These are phyloP conservation scores for Brassica carinata DNA, from an alignment of 345 rosid species.

Conservation along the genomic window DNA sequence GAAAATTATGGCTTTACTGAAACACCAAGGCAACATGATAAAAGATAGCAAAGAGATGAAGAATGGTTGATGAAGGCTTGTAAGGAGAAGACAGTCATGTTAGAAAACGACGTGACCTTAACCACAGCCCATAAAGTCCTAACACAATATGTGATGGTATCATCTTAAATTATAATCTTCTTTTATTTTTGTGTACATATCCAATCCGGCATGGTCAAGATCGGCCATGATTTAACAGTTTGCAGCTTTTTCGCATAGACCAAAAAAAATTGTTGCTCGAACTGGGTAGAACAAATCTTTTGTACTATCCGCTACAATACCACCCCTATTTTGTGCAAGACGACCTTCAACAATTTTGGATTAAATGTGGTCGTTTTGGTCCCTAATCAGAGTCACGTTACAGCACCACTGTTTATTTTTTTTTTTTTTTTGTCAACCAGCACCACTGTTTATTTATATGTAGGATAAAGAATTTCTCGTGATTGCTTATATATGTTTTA, in stretches of 20 bases:
- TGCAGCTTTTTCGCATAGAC: constrained; percentile 44
- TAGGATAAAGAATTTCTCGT: constrained; percentile 15
- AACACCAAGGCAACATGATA: constrained; percentile 37
- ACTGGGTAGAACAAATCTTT: constrained; percentile 37
- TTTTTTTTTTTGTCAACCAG: too few relatives aligned
- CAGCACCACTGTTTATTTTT: too few relatives aligned
- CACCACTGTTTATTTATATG: not conserved
- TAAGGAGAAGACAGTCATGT: constrained; percentile 45
- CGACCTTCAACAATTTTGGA: constrained; percentile 21
- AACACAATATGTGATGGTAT: constrained; percentile 29
- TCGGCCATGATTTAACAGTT: constrained; percentile 40
- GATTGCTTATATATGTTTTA: not conserved
- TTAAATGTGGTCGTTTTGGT: constrained; percentile 12
- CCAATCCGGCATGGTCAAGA: constrained; percentile 37
- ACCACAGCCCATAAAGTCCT: constrained; percentile 42
- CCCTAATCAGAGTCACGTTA: constrained; percentile 18
- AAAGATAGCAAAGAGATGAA: constrained; percentile 42
- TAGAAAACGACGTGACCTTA: constrained; percentile 46
- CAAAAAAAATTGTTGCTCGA: constrained; percentile 40
- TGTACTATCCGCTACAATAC: constrained; percentile 36
- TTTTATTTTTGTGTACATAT: constrained; percentile 23
- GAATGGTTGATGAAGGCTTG: constrained; percentile 38
- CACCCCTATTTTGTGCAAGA: constrained; percentile 38
- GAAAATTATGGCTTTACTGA: not conserved
- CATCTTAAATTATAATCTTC: constrained; percentile 18